Conservation (phyloP, 345 rosid species). For the Citrus glauca region DNA sequence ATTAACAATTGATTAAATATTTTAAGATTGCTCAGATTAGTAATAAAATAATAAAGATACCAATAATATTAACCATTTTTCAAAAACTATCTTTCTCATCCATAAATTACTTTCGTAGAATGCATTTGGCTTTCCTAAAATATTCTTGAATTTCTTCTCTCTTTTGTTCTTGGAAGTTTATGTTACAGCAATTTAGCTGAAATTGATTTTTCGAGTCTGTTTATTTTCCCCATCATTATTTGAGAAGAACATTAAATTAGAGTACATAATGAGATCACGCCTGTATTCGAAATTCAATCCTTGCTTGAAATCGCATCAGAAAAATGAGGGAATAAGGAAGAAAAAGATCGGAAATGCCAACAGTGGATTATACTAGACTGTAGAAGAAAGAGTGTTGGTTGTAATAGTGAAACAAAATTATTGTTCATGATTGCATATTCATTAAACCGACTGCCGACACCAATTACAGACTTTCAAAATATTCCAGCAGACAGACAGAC, state of each 20-base stretch:
- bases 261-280: too few relatives aligned
- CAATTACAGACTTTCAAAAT: constrained; percentile 29
- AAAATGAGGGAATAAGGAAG: not conserved
- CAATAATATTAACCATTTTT: too few relatives aligned
- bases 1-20: too few relatives aligned
- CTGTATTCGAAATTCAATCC: not conserved
- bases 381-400: not conserved
- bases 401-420: constrained; percentile 15
- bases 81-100: too few relatives aligned
- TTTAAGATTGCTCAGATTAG: too few relatives aligned
- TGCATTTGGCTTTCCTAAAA: not conserved
- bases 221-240: not conserved
- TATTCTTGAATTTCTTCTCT: not conserved
- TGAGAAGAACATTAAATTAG: not conserved
- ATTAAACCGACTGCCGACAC: not conserved
- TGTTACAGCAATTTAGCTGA: not conserved
- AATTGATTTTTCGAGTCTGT: not conserved
- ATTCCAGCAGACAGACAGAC: not conserved
- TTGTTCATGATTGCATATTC: constrained; percentile 21
- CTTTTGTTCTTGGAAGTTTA: not conserved
- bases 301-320: not conserved
- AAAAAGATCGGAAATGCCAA: not conserved
- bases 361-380: not conserved
- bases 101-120: not conserved
- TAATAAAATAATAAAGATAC: too few relatives aligned